phyloP scores from a whole-genome alignment of 2,329 filamentous ascomycete species.

The Diplodia corticola region DNA sequence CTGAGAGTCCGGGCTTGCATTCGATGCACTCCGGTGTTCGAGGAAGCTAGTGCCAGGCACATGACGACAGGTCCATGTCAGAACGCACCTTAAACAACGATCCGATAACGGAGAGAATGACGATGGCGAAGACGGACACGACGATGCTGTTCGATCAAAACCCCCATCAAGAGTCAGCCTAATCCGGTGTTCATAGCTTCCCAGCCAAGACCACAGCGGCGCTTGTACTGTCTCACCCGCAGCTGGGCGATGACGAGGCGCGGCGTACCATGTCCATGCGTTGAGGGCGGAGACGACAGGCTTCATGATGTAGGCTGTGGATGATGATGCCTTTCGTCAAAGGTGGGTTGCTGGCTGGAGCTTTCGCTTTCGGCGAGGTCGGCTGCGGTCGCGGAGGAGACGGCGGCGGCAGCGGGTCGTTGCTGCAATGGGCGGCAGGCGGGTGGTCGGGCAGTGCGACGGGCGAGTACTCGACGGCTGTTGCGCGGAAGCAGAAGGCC shows the following conservation, averaged over 20 bases:
- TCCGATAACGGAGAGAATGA: constrained; percentile 66
- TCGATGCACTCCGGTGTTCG: not conserved
- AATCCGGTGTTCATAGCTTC: not conserved
- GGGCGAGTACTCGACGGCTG: not conserved
- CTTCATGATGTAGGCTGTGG: constrained; percentile 67
- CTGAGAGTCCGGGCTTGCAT: not conserved
- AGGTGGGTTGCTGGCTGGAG: not conserved
- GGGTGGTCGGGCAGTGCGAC: not conserved
- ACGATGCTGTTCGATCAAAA: constrained; percentile 59
- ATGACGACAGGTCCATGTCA: not conserved
- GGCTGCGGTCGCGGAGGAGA: not conserved
- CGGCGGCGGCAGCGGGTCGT: not conserved
- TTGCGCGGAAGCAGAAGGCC: not conserved
- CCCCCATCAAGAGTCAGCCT: not conserved
- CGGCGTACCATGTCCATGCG: constrained; percentile 88
- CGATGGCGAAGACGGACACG: constrained; percentile 64
- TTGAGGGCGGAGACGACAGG: constrained; percentile 88
- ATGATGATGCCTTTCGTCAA: not conserved
- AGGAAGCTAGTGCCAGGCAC: not conserved
- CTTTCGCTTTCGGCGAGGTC: not conserved
- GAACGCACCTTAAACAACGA: constrained; percentile 67
- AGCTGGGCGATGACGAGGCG: constrained; percentile 33
- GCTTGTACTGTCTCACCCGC: not conserved
- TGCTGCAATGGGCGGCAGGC: not conserved
- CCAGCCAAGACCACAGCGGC: not conserved